Evolutionary conservation across 208 protist species (phyloP), one percentile per base, ranked within the genome.

Genomic region (Acanthamoeba castellanii): DNA sequence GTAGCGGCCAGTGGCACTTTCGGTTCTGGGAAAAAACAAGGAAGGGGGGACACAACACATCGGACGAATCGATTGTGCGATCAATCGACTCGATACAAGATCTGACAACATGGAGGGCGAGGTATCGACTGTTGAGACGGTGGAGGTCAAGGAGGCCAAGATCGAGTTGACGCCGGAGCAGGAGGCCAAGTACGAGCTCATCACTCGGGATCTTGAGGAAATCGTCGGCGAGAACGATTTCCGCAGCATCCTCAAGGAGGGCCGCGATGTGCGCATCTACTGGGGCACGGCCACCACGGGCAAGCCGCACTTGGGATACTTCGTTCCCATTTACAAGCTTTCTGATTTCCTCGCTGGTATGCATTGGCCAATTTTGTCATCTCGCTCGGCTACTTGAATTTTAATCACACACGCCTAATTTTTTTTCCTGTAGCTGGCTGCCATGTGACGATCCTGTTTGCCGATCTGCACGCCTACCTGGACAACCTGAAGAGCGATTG

Each of bases 241-340:
- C 50, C 27, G 47, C 27, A 55, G 32, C 18, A 95, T 96, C 34
- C 50, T 96, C n/a, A 81, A 95, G 57, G 76, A 95, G 72, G 72
- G 94, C 7, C 70, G 88, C 25, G 84, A 95, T 74, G 47, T 96
- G 18, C 90, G 87, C 55, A 61, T 97, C 55, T 97, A 97, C 96
- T 97, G 96, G 96, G 96, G 96, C 34, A 97, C 96, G 0, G 96
- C 96, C 25, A 95, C 96, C 70, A 97, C 95, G 11, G 88, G 95
- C 25, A 96, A 95, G 76, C 96, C 96, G 5, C 96, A 97, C 76
- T 52, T 97, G 30, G 96, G 82, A 55, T 97, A 97, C 96, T 96
- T 97, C 90, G 96, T 97, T 4, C 96, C 96, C 76, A 96, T 96
- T 30, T 74, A 81, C 55, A 97, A 97, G 95, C 95, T 97, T 34